Base-by-base conservation (phyloP, 495 filamentous ascomycete genomes). In the Podospora australis region DNA sequence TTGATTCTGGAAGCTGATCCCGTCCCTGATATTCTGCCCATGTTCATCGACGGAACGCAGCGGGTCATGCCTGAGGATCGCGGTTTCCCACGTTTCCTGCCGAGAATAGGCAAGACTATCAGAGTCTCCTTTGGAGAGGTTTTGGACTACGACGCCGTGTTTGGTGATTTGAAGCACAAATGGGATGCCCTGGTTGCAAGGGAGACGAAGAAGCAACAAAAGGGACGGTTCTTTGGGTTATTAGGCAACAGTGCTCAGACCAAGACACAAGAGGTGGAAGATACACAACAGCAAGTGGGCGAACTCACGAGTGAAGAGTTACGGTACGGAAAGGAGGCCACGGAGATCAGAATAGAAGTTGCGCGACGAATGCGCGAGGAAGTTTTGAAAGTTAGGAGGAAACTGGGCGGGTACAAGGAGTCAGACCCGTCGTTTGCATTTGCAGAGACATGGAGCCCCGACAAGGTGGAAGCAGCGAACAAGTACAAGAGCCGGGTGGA, bases 41-140 rank as follows among this genome's bases (percentile, higher is more conserved):
- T 98, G 65, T 98, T 90, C 75, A 80, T 96, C 44, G 85, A 94
- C 52, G 92, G 92, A 20, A 81, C 86, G 19, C 83, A 96, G 46
- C 60, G 83, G 26, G 67, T 91, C 53, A 96, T 96, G 90, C 79
- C 84, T 54, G 89, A 96, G 63, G 71, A 78, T 25, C 77, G 92
- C 13, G 60, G 59, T 17, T 94, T 77, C 49, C 92, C 91, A n/a
- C 77, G 89, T 9, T 94, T 87, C 54, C 44, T 94, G 4, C 92
- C 92, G 3, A 76, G 92, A 6, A 65, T 79, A 0, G 81, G 83
- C 20, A 87, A 89, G 59, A 69, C 69, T 1, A 69, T 96, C 20
- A 77, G 74, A 17, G 75, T 98, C 17, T 84, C 83, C 16, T 90
- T 96, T 65, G 84, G 84, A 0, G 77, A 82, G 23, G 64, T 67